These are phyloP conservation scores for Capsicum rhomboideum DNA, from an alignment of 257 asterid genomes.

Conservation along the genomic window DNA sequence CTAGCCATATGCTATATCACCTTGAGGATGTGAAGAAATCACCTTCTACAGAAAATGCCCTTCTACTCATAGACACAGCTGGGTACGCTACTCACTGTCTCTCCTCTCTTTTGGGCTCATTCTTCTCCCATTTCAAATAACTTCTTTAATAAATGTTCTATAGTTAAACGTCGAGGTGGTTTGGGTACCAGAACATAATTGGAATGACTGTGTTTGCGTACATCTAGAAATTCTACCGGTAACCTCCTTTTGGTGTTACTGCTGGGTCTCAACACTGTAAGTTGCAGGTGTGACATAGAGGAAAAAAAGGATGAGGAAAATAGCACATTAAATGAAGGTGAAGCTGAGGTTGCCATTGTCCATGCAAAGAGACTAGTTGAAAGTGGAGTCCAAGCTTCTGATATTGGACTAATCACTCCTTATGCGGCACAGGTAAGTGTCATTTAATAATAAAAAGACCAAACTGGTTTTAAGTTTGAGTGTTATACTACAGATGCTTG, in stretches of 20 bases:
- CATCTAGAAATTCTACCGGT: not conserved
- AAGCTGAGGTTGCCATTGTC: constrained; percentile 80
- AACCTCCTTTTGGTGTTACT: not conserved
- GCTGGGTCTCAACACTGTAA: not conserved
- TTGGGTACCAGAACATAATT: not conserved
- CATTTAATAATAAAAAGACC: not conserved
- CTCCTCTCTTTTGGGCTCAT: not conserved
- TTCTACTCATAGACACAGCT: constrained; percentile 85
- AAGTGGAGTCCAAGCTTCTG: constrained; percentile 72
- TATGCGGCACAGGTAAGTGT: constrained; percentile 85
- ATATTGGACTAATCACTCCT: constrained; percentile 83
- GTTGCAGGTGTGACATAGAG: constrained; percentile 88
- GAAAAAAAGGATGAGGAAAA: constrained; percentile 97
- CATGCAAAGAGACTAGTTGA: constrained; percentile 87
- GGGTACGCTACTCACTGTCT: constrained; percentile 45
- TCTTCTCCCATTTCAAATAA: not conserved
- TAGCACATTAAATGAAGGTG: constrained; percentile 91
- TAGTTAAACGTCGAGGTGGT: not conserved
- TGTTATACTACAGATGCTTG: not conserved
- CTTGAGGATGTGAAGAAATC: constrained; percentile 77
- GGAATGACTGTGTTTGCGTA: not conserved
- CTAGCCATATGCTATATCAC: constrained; percentile 61
- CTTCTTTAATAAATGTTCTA: not conserved
- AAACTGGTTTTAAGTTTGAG: not conserved
- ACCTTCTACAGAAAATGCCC: constrained; percentile 71